Base-by-base conservation (phyloP, 805 yeast species). In the Hagleromyces aurorensis region DNA sequence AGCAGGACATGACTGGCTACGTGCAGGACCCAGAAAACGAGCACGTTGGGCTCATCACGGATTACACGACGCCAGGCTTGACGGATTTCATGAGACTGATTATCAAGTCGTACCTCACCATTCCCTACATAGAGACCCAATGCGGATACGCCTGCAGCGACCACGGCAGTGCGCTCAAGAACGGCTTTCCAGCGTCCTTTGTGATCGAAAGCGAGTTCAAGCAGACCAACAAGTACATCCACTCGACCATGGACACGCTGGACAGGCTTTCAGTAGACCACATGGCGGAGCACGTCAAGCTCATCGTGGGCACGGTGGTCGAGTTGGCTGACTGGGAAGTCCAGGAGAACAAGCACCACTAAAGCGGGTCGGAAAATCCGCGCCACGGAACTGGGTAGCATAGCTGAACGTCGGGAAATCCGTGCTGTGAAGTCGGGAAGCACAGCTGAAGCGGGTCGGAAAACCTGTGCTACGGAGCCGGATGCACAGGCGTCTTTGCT, bases 111-210 rank as follows among this genome's bases (percentile, higher is more conserved):
- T 85, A 85, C 57, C 69, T 85, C 43, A 47, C 59, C 13, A 81
- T 86, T 34, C 78, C 82, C 3, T 79, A 71, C 48, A 72, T 67
- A 21, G 91, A 80, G 45, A 79, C 94, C 8, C 43, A 62, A 34
- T 89, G 96, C 60, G 95, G 95, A 1, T 85, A 86, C 48, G 91
- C 94, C 0, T 87, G 97, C 57, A 79, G 94, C 11, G 97, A 89
- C 60, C 96, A 86, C 55, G 79, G 91, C 4, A 75, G 93, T 27
- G 95, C 95, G 1, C 56, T 75, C 29, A 75, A 79, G 50, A 72
- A 70, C 45, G 96, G 96, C 1, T 85, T 66, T 57, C 96, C 96
- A 4, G 70, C 85, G 7, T 72, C 85, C 18, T 82, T 85, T 56
- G 80, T 84, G 25, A 72, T 80, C 40, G 98, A 91, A 56, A 68